Percentiles rank a stretch among this genome's conserved stretches.
These are phyloP conservation scores for Tilletia horrida DNA, from an alignment of 1,284 basidiomycete species.

Conservation along the genomic window DNA sequence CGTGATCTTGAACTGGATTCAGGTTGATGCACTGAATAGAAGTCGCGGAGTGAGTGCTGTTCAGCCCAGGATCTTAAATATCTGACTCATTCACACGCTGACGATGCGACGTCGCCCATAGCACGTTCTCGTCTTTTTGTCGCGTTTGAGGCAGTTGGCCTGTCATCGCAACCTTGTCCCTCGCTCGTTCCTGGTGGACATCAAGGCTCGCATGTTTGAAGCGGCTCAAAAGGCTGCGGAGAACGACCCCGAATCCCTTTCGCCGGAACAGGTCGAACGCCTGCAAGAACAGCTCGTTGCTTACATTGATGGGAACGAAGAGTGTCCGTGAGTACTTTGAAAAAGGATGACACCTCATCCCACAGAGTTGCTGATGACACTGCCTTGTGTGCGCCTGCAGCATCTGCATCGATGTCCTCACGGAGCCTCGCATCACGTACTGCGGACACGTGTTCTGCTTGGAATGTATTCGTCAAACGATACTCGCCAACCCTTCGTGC, in stretches of 20 bases:
- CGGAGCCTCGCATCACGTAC: constrained; percentile 71
- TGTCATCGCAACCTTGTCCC: constrained; percentile 78
- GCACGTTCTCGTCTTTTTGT: constrained; percentile 71
- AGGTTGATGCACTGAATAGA: constrained; percentile 36
- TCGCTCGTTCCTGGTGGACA: constrained; percentile 68
- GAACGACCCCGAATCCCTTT: neutral
- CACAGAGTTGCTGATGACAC: neutral
- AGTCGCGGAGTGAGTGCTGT: constrained; percentile 29
- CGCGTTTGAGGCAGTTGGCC: constrained; percentile 78
- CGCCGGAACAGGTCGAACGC: constrained; percentile 47
- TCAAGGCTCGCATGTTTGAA: constrained; percentile 60
- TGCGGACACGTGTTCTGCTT: constrained; percentile 76
- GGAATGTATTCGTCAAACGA: constrained; percentile 59
- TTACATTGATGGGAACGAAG: constrained; percentile 75
- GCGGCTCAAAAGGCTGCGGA: constrained; percentile 49
- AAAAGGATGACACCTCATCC: neutral
- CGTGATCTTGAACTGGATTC: constrained; percentile 65
- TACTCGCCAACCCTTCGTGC: constrained; percentile 68
- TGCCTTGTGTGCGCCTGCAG: constrained; percentile 51
- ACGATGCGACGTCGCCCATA: neutral
- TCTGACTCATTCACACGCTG: too few relatives aligned
- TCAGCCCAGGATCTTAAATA: too few relatives aligned
- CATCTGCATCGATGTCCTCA: constrained; percentile 67
- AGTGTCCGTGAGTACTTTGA: constrained; percentile 60
- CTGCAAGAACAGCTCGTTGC: constrained; percentile 67